Conservation (phyloP, 306 rosid genomes). For the Glycine soja region DNA sequence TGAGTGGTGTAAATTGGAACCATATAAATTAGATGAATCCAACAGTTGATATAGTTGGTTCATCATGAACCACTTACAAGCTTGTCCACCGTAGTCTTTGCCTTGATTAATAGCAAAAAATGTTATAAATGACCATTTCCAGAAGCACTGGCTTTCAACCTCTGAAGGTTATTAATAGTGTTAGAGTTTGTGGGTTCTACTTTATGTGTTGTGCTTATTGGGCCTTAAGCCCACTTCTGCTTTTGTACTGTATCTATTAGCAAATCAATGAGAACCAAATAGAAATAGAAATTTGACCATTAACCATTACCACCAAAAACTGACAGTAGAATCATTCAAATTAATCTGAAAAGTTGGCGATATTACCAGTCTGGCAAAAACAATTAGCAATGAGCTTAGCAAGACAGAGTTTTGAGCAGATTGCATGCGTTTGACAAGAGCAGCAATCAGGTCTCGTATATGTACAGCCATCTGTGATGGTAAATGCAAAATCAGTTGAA, state of each 20-base stretch:
- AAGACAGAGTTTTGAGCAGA: constrained; percentile 76
- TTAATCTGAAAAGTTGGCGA: constrained; percentile 8
- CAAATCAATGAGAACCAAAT: not conserved
- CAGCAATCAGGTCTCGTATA: constrained; percentile 80
- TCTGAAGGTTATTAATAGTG: not conserved
- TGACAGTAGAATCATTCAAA: constrained; percentile 24
- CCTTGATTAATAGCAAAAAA: not conserved
- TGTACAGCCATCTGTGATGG: constrained; percentile 87
- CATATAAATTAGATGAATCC: too few species aligned
- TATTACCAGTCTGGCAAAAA: constrained; percentile 89
- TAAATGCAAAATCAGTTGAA: constrained; percentile 92
- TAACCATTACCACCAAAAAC: constrained; percentile 21
- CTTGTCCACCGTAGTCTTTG: too few species aligned
- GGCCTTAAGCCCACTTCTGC: too few species aligned
- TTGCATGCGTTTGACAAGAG: constrained; percentile 89
- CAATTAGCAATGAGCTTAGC: constrained; percentile 85
- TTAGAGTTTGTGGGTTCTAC: too few species aligned
- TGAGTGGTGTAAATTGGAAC: too few species aligned
- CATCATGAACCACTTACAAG: too few species aligned
- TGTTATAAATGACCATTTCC: constrained; percentile 27
- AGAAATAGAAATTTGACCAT: constrained; percentile 25
- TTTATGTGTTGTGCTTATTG: too few species aligned
- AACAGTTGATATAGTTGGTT: too few species aligned
- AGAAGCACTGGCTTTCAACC: constrained; percentile 13
- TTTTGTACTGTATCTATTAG: too few species aligned